These are phyloP conservation scores for Helotiales sp. DNA, from an alignment of 2,329 filamentous ascomycete genomes.

Conservation along the genomic window DNA sequence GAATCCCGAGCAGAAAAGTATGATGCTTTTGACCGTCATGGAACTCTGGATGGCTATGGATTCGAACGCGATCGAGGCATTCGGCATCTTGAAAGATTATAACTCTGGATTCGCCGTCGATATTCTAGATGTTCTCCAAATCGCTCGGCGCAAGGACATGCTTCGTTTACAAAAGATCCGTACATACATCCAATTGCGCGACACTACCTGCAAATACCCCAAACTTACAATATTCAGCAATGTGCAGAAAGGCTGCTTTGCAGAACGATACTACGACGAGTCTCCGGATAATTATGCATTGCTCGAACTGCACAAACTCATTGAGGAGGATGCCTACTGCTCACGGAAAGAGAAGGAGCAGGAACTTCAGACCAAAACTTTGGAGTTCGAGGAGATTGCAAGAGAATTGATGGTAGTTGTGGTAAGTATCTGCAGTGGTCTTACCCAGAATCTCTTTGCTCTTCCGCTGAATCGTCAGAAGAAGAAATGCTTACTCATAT, in stretches of 20 bases:
- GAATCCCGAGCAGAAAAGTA: conserved; percentile 56
- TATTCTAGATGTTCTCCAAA: conserved; percentile 60
- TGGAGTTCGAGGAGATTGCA: conserved; percentile 43
- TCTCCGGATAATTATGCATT: conserved; percentile 43
- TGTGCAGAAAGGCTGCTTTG: conserved; percentile 46
- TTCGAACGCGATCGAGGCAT: conserved; percentile 46
- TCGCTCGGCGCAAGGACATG: conserved; percentile 55
- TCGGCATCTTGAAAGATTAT: conserved; percentile 55
- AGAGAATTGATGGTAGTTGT: neutral
- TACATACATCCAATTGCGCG: conserved; percentile 55
- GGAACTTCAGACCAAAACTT: conserved; percentile 43
- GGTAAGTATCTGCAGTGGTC: neutral
- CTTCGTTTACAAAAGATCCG: conserved; percentile 55
- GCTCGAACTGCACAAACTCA: conserved; percentile 42
- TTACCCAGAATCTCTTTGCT: no score
- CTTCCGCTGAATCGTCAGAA: no score
- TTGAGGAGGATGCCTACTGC: conserved; percentile 45
- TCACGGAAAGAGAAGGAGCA: conserved; percentile 45
- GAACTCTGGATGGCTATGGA: conserved; percentile 65
- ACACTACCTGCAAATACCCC: conserved; percentile 25
- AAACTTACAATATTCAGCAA: conserved; percentile 54
- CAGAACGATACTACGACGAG: conserved; percentile 20
- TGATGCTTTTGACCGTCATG: conserved; percentile 58
- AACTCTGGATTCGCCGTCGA: conserved; percentile 55
- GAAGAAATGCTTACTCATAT: no score